Conservation (phyloP, 345 rosid species). For the Eucalyptus viminalis region DNA sequence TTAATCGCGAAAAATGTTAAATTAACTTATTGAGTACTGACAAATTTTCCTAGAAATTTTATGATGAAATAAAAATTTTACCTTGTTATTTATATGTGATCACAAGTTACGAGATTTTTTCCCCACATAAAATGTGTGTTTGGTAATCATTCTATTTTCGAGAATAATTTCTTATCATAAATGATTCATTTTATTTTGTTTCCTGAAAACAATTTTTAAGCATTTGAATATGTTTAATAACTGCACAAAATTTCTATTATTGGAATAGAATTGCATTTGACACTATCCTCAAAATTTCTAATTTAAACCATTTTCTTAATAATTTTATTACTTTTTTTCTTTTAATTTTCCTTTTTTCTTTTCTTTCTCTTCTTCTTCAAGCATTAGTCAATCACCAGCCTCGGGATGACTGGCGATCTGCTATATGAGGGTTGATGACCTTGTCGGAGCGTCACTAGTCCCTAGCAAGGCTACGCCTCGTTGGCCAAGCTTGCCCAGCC, state of each 20-base stretch:
- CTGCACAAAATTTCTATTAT: fast-evolving
- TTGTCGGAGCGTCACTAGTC: fast-evolving
- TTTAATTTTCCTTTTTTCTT: too few relatives aligned
- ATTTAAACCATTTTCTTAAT: fast-evolving
- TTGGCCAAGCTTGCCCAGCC: too few relatives aligned
- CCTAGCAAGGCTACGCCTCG: fast-evolving
- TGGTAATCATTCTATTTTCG: fast-evolving
- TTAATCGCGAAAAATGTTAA: background rate
- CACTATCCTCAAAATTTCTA: too few relatives aligned
- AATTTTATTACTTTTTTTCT: too few relatives aligned
- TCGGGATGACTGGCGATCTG: fast-evolving
- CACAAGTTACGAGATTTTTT: background rate
- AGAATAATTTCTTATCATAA: fast-evolving
- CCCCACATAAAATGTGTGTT: fast-evolving
- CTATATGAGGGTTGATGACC: fast-evolving
- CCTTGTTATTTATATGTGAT: background rate
- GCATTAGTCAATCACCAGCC: fast-evolving
- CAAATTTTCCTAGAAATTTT: background rate
- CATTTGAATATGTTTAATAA: too few relatives aligned
- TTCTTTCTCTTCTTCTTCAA: background rate
- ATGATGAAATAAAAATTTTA: background rate
- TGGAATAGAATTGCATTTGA: fast-evolving
- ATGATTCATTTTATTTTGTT: too few relatives aligned
- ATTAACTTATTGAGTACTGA: background rate
- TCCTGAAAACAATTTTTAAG: fast-evolving